phyloP scores from a whole-genome alignment of 352 stramenopile genomes.

The Peronospora farinosa region DNA sequence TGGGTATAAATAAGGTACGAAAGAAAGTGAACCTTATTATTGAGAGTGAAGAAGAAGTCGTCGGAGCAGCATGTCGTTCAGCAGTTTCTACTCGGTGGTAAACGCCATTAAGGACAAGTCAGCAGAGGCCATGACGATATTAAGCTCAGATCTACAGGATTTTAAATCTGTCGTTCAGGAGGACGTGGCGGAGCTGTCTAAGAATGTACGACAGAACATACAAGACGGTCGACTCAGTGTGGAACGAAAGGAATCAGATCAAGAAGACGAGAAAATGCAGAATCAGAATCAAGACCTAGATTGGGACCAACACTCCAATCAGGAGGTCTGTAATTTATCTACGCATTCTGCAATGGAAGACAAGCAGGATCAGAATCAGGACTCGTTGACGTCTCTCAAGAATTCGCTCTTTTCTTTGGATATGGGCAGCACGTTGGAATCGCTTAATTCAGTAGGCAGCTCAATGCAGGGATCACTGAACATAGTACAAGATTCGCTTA shows the following conservation, averaged over 20 bases:
- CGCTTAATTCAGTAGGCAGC: constrained; percentile 37
- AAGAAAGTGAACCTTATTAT: background rate
- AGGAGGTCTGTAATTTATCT: background rate
- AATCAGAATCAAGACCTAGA: constrained; percentile 8
- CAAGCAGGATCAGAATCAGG: constrained; percentile 6
- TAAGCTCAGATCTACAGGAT: constrained; percentile 66
- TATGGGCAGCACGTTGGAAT: constrained; percentile 23
- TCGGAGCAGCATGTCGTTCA: constrained; percentile 34
- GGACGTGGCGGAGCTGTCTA: constrained; percentile 55
- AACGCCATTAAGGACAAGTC: constrained; percentile 53
- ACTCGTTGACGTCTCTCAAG: constrained; percentile 19
- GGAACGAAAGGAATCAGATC: constrained; percentile 28
- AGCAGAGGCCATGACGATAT: constrained; percentile 61
- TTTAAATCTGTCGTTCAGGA: constrained; percentile 66
- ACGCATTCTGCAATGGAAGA: constrained; percentile 4
- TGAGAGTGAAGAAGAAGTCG: background rate
- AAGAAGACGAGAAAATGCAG: constrained; percentile 10
- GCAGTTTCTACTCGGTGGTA: constrained; percentile 44
- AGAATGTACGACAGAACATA: constrained; percentile 47
- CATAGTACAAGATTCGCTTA: constrained; percentile 28
- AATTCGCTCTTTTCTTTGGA: constrained; percentile 60
- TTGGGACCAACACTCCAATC: background rate
- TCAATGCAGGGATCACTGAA: constrained; percentile 24
- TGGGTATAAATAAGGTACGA: background rate
- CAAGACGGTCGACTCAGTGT: constrained; percentile 42